Evolutionary conservation across 2,329 filamentous ascomycete genomes (phyloP).

Genomic region (Pseudohalonectria lignicola): DNA sequence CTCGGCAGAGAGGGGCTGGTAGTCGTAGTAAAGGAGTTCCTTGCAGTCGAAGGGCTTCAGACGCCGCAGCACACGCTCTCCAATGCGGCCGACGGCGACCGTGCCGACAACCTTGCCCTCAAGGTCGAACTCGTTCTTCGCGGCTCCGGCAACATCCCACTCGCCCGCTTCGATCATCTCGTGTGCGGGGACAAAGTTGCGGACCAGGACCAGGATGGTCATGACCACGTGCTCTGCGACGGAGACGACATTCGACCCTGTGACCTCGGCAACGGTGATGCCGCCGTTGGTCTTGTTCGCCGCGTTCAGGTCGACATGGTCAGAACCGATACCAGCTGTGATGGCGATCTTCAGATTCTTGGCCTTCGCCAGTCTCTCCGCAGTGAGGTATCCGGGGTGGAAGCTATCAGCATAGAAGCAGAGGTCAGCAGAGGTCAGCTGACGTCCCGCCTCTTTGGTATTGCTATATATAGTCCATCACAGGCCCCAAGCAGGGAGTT

Average conservation of each 20-base stretch:
- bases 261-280: constrained; percentile 94
- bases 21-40: constrained; percentile 98
- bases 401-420: constrained; percentile 55
- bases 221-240: constrained; percentile 99
- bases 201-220: constrained; percentile 92
- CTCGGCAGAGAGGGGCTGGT: constrained; percentile 83
- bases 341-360: constrained; percentile 98
- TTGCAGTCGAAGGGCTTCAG: constrained; percentile 99
- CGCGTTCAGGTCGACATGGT: constrained; percentile 93
- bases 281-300: constrained; percentile 98
- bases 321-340: constrained; percentile 95
- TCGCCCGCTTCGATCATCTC: constrained; percentile 82
- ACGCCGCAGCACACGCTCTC: constrained; percentile 91
- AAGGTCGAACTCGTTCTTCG: constrained; percentile 97
- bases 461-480: no score
- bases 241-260: constrained; percentile 95
- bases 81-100: constrained; percentile 93
- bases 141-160: constrained; percentile 91
- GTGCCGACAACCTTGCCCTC: constrained; percentile 97
- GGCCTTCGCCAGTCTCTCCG: constrained; percentile 90
- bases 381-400: constrained; percentile 95
- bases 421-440: no score
- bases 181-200: constrained; percentile 97
- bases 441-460: no score
- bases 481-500: no score